phyloP scores from a whole-genome alignment of 2,329 filamentous ascomycete species.

The Pseudogymnoascus sp. region DNA sequence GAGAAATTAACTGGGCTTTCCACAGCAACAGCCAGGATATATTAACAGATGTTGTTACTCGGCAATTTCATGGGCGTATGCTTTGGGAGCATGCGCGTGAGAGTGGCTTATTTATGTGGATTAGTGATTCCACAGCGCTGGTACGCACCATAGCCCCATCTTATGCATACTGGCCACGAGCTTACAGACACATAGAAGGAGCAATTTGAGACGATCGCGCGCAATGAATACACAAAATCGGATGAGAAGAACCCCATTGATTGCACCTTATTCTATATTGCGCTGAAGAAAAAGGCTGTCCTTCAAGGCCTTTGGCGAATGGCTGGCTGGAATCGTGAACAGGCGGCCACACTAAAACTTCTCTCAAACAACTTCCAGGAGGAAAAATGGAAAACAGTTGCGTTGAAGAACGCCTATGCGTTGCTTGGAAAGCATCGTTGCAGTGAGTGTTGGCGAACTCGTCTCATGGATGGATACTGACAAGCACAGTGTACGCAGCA shows the following conservation, averaged over 20 bases:
- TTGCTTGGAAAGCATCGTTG: conserved; percentile 85
- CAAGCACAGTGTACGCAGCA: conserved; percentile 70
- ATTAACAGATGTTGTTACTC: conserved; percentile 70
- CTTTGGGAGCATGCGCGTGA: conserved; percentile 79
- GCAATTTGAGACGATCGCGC: conserved; percentile 84
- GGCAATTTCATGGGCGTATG: conserved; percentile 71
- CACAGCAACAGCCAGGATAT: conserved; percentile 86
- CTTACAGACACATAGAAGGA: conserved; percentile 41
- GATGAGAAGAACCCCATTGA: conserved; percentile 85
- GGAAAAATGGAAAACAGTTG: conserved; percentile 77
- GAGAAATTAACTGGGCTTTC: conserved; percentile 80
- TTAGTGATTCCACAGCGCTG: conserved; percentile 67
- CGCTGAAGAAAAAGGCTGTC: conserved; percentile 82
- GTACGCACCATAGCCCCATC: conserved; percentile 42
- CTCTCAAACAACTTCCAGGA: conserved; percentile 88
- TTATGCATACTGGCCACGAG: neutral
- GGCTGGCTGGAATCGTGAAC: conserved; percentile 82
- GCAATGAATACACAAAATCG: conserved; percentile 84
- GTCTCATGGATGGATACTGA: neutral
- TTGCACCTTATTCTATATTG: conserved; percentile 86
- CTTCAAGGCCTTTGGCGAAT: conserved; percentile 91
- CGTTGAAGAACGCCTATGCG: conserved; percentile 93
- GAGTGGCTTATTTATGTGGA: conserved; percentile 91
- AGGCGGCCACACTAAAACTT: conserved; percentile 68
- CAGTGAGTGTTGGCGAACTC: conserved; percentile 39